A percentile compares a stretch with the other conserved stretches of the same genome.
These are phyloP conservation scores for Sugiyamaella boreocaroliniensis DNA, from an alignment of 805 yeast genomes.

Conservation along the genomic window DNA sequence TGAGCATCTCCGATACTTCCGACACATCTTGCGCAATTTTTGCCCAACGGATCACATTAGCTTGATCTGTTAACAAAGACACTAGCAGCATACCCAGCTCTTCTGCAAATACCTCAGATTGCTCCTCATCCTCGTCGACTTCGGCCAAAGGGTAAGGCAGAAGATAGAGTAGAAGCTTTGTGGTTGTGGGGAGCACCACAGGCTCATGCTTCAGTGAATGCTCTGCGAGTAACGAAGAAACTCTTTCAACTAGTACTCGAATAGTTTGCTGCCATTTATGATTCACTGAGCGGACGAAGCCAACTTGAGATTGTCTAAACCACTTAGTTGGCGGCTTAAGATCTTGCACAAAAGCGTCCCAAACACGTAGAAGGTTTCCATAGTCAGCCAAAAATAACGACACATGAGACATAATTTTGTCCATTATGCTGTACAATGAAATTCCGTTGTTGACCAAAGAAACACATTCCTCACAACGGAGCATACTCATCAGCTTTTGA, in stretches of 20 bases:
- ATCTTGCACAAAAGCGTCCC: background rate
- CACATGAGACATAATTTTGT: background rate
- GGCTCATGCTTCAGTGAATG: background rate
- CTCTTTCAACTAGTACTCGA: background rate
- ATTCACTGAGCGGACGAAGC: background rate
- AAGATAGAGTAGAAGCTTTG: background rate
- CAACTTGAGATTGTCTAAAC: background rate
- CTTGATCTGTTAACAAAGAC: background rate
- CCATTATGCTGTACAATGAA: background rate
- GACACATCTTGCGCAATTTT: background rate
- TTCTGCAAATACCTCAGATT: background rate
- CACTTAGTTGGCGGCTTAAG: background rate
- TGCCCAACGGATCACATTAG: background rate
- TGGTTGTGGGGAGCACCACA: background rate
- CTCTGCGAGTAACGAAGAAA: background rate
- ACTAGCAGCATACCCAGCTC: background rate
- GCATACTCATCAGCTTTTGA: background rate
- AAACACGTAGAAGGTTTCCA: background rate
- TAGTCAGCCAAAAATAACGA: background rate
- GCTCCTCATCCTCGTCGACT: background rate
- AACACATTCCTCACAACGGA: no score
- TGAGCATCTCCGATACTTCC: background rate
- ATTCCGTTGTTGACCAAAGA: background rate
- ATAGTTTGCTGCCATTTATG: background rate
- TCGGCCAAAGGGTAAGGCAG: background rate